These are phyloP conservation scores for Ampelocalamus luodianensis DNA, from an alignment of 176 grass and related monocot species.

Conservation along the genomic window DNA sequence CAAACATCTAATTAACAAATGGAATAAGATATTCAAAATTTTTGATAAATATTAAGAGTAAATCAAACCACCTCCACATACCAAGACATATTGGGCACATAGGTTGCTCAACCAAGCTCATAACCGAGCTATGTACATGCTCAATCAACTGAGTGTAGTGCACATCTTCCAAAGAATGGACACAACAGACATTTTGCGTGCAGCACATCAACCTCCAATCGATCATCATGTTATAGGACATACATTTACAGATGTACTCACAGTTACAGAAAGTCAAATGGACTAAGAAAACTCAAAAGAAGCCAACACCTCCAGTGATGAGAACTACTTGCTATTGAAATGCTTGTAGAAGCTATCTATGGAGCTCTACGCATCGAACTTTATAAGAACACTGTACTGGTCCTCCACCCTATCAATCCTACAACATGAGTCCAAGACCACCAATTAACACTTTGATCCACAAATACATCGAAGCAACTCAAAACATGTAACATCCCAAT, in stretches of 20 bases:
- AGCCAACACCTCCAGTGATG: constrained; percentile 75
- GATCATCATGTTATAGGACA: constrained; percentile 19
- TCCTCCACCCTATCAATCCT: constrained; percentile 85
- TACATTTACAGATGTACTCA: not conserved
- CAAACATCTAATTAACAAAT: constrained; percentile 3
- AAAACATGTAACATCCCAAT: no score
- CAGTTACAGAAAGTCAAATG: not conserved
- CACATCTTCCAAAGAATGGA: constrained; percentile 75
- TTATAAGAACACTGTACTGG: constrained; percentile 88
- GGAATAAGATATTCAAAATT: not conserved
- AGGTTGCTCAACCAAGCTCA: constrained; percentile 74
- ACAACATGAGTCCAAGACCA: constrained; percentile 3
- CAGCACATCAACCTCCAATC: constrained; percentile 42
- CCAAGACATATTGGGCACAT: constrained; percentile 76
- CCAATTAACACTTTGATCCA: constrained; percentile 12
- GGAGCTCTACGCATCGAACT: constrained; percentile 70
- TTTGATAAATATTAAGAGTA: not conserved
- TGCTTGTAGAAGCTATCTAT: constrained; percentile 79
- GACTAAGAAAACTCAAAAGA: constrained; percentile 28
- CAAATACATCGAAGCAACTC: not conserved
- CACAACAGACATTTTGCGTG: constrained; percentile 69
- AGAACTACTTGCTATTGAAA: constrained; percentile 80
- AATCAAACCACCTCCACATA: constrained; percentile 44
- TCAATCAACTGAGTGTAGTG: constrained; percentile 85
- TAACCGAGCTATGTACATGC: constrained; percentile 59